These are phyloP conservation scores for Rhododendron vialii DNA, from an alignment of 148 eudicot species.

Conservation along the genomic window DNA sequence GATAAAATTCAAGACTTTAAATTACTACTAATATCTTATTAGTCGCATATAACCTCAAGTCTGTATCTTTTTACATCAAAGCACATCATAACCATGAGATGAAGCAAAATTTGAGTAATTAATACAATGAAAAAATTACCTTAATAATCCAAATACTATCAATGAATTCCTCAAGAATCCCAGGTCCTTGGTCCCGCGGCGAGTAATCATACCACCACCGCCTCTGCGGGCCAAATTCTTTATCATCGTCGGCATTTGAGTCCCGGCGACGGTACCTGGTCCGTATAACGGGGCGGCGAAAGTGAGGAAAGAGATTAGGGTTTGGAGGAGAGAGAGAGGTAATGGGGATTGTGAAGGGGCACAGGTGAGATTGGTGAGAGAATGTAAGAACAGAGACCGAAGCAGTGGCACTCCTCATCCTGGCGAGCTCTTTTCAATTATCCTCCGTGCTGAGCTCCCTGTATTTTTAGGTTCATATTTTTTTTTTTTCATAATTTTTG, in stretches of 20 bases:
- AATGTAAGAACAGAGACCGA: background rate
- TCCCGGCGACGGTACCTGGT: conserved; percentile 25
- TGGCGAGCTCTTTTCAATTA: background rate
- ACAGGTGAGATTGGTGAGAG: background rate
- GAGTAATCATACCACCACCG: conserved; percentile 23
- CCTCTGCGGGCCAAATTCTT: conserved; percentile 20
- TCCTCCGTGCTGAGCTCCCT: background rate
- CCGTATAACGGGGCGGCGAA: background rate
- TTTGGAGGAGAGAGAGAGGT: background rate
- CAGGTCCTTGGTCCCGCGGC: conserved; percentile 17
- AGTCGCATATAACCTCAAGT: background rate
- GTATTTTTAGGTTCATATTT: too few relatives aligned
- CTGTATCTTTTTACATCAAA: background rate
- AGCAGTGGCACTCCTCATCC: background rate
- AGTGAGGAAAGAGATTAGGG: background rate
- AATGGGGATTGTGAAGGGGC: background rate
- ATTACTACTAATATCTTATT: background rate
- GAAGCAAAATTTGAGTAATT: background rate
- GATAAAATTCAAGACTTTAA: background rate
- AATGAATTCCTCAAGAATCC: conserved; percentile 37
- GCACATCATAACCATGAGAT: background rate
- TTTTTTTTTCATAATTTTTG: too few relatives aligned
- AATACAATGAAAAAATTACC: conserved; percentile 25
- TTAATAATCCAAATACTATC: conserved; percentile 51
- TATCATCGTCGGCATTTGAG: conserved; percentile 30